Conservation (phyloP, 1,284 basidiomycete species). For the Ganoderma meredithae region DNA sequence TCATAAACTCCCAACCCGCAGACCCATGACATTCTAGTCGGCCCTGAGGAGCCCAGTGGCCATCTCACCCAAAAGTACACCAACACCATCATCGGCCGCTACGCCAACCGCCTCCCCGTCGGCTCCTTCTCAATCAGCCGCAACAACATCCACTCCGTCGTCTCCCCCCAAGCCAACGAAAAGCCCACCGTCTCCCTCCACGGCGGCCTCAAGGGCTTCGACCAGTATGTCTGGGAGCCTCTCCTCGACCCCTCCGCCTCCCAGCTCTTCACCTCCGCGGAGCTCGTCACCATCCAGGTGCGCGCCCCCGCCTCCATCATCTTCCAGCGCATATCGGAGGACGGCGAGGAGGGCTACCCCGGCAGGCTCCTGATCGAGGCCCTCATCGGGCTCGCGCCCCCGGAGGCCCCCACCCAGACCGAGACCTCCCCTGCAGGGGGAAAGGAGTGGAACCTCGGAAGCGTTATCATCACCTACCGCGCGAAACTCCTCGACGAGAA, state of each 20-base stretch:
- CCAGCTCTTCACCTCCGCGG: constrained; percentile 63
- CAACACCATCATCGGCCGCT: constrained; percentile 76
- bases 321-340: constrained; percentile 64
- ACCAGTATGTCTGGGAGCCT: constrained; percentile 59
- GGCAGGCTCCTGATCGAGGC: constrained; percentile 67
- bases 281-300: constrained; percentile 51
- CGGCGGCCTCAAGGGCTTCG: constrained; percentile 73
- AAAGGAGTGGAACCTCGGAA: constrained; percentile 63
- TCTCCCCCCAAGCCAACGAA: constrained; percentile 57
- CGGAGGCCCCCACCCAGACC: constrained; percentile 45
- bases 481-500: constrained; percentile 62
- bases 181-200: constrained; percentile 71
- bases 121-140: constrained; percentile 60
- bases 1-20: constrained; percentile 42
- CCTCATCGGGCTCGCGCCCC: constrained; percentile 61
- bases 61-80: constrained; percentile 71
- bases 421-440: constrained; percentile 25
- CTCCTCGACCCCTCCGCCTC: constrained; percentile 51
- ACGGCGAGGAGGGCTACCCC: constrained; percentile 74
- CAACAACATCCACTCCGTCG: constrained; percentile 56
- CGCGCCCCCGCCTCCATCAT: constrained; percentile 50
- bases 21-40: constrained; percentile 79
- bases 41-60: constrained; percentile 67
- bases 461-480: constrained; percentile 69
- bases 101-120: constrained; percentile 74